These are phyloP conservation scores for Naganishia kalamii DNA, from an alignment of 768 basidiomycete species.

Conservation along the genomic window DNA sequence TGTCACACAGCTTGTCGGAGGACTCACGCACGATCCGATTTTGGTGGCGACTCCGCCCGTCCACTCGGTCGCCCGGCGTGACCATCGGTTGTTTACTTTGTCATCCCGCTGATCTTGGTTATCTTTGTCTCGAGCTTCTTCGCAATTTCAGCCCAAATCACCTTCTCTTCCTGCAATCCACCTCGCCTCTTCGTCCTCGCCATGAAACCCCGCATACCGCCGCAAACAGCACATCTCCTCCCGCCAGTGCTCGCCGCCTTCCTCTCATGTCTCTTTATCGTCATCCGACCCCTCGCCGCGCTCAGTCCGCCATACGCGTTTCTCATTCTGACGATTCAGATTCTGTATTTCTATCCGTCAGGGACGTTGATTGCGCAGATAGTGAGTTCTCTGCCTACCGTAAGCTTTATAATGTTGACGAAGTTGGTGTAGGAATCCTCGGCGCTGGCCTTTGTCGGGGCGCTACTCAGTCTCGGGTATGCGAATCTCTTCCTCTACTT, in stretches of 20 bases:
- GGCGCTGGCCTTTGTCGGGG: slow-evolving; percentile 8
- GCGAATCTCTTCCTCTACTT: slow-evolving; percentile 23
- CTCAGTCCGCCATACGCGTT: slow-evolving; percentile 17
- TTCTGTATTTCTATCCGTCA: slow-evolving; percentile 24
- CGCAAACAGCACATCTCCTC: background rate
- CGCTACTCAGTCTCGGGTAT: slow-evolving; percentile 11
- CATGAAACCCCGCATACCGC: background rate
- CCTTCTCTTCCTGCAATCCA: background rate
- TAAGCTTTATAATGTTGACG: no score
- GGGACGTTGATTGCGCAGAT: slow-evolving; percentile 19
- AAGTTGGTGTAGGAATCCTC: no score
- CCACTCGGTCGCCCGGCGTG: no score
- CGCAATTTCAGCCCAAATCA: no score
- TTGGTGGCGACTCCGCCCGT: no score
- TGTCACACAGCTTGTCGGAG: no score
- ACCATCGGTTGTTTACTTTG: background rate
- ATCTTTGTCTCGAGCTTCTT: background rate
- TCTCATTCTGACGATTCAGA: slow-evolving; percentile 19
- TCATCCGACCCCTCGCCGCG: slow-evolving; percentile 11
- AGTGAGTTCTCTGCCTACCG: no score
- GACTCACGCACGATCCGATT: no score
- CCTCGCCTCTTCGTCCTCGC: background rate
- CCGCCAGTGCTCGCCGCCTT: slow-evolving; percentile 20
- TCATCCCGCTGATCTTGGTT: background rate
- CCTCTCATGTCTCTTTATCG: slow-evolving; percentile 21